Evolutionary conservation across 805 yeast genomes (phyloP), one percentile per base, ranked within the genome.

Genomic region (Pichia nanzhaoensis): DNA sequence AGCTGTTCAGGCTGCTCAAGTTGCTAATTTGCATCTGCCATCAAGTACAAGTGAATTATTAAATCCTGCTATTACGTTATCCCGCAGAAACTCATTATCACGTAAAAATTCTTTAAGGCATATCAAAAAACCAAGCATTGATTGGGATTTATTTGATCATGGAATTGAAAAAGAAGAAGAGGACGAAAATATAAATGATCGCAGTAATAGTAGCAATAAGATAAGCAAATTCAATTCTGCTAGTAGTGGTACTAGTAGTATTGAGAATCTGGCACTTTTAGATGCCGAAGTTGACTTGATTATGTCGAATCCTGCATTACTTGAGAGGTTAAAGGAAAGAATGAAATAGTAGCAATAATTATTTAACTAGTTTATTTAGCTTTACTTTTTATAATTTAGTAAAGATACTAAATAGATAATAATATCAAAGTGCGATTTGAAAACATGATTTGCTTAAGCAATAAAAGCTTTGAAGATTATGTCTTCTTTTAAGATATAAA

Each of bases 241-340:
- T 34, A 46, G 46, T 44, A 39, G 49, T 44, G 46, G 44, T 35
- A 45, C 46, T 34, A 44, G 41, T 16, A 16, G 42, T 10, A 33
- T 46, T 24, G 37, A 45, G n/a, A 30, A 21, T n/a, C 14, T 39
- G 13, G 32, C 39, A 1, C n/a, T 39, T 13, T n/a, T 44, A 5
- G 40, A 44, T 20, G 39, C 43, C 14, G 54, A 55, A 35, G 52
- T 56, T 28, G 49, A 51, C 13, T 48, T 51, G 13, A 54, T 58
- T 21, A 39, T 54, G 42, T 47, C 46, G 12, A 52, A 56, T 41
- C 43, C 50, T 28, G 37, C 35, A 30, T 34, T 57, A 28, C 49
- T 55, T 12, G 48, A 46, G n/a, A 48, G 44, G 18, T 35, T 55
- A 17, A 44, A 33, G 24, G 37, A 34, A 19, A 24, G 35, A n/a